Base-by-base conservation (phyloP, 805 yeast genomes). In the Saccharomycopsis javanensis region DNA sequence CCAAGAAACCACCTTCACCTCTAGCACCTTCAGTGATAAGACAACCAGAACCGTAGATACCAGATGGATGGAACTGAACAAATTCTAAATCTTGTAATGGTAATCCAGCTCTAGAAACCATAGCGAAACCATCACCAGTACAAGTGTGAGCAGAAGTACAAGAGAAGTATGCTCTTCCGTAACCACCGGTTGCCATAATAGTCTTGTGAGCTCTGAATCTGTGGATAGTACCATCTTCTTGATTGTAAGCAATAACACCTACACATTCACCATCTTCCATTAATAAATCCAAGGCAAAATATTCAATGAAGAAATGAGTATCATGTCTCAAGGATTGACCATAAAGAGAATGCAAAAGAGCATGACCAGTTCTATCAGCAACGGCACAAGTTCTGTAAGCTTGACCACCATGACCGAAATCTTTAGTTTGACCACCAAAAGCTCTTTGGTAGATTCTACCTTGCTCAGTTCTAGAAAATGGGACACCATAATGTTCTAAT, bases 301-400 rank as follows among this genome's bases (percentile, higher is more conserved):
- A 92, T 78, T 92, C 99, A 71, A 92, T 92, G 78, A 94, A 94
- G 77, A 91, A 92, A 73, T 94, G 96, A 64, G 98, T 91, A 79
- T 94, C 92, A 75, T 90, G 96, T 74, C 96, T 84, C 68, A 94
- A 79, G 45, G 97, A 88, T 77, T 92, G 98, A 65, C 98, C 98
- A 71, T 92, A 92, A 64, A 92, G 78, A 50, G 98, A 86, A 75
- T 92, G 99, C 73, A 92, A 80, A 70, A 92, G 78, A 25, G 98
- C 97, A 71, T 92, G 99, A 58, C 99, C 99, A 53, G 99, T 92
- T 80, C 99, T 85, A 77, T 92, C 99, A 55, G 99, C 99, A 54
- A 94, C 99, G 45, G 99, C 99, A 78, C 98, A 92, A 59, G 98
- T 92, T 79, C 99, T 86, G 80, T 94, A 92, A 57, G 98, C 98